phyloP scores from a whole-genome alignment of 2,329 filamentous ascomycete genomes.

The Xylaria sp. region DNA sequence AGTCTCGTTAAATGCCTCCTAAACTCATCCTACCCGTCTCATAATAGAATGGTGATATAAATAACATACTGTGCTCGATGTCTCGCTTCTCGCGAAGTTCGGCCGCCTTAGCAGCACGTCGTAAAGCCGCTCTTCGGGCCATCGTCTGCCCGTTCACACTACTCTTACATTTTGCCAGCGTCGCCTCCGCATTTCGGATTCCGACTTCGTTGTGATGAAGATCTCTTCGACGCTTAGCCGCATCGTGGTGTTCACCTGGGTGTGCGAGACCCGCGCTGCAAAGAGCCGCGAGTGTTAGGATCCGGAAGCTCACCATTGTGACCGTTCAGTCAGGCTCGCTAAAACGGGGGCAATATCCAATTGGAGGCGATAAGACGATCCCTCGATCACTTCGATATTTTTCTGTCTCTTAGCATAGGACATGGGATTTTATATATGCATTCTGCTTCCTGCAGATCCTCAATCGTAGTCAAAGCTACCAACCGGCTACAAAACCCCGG shows the following conservation, averaged over 20 bases:
- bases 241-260: constrained; percentile 50
- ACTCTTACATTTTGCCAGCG: constrained; percentile 49
- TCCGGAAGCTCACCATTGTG: constrained; percentile 30
- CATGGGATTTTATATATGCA: constrained; percentile 16
- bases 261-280: constrained; percentile 46
- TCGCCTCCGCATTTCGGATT: constrained; percentile 48
- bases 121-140: constrained; percentile 48
- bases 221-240: constrained; percentile 43
- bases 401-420: neutral
- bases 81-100: constrained; percentile 50
- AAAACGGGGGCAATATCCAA: neutral
- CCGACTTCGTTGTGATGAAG: constrained; percentile 48
- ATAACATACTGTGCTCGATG: constrained; percentile 38
- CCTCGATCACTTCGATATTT: neutral
- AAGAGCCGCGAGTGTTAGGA: constrained; percentile 27
- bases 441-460: neutral
- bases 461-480: constrained; percentile 6
- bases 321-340: neutral
- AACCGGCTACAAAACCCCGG: constrained; percentile 13
- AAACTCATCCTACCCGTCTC: neutral
- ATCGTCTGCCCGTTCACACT: constrained; percentile 49
- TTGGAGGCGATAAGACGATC: neutral
- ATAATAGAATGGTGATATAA: neutral
- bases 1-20: neutral
- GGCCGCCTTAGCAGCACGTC: constrained; percentile 49